A percentile compares a stretch with the other conserved stretches of the same genome.
Evolutionary conservation across 2,329 filamentous ascomycete species (phyloP).

Genomic region (Trichoderma hamatum): DNA sequence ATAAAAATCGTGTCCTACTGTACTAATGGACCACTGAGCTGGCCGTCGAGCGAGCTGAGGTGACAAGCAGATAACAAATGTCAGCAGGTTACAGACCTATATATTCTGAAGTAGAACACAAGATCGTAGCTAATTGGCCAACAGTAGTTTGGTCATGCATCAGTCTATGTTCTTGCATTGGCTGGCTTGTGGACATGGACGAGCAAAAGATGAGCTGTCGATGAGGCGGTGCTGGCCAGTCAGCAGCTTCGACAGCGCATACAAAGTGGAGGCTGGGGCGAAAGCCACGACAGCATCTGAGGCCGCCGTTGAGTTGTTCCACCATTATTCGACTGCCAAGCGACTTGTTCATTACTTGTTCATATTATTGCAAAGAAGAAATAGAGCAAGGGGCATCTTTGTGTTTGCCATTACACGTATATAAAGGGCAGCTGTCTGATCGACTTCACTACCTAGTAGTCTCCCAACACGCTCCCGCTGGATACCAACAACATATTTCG

Average conservation of each 20-base stretch:
- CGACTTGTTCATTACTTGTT: background rate
- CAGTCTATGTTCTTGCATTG: background rate
- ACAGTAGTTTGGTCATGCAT: background rate
- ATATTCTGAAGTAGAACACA: too few relatives aligned
- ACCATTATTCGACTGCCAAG: background rate
- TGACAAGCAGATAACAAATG: background rate
- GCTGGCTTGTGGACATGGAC: background rate
- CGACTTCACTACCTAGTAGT: background rate
- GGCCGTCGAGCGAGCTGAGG: background rate
- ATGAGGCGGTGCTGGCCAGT: constrained; percentile 23
- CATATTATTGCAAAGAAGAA: background rate
- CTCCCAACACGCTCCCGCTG: constrained; percentile 9
- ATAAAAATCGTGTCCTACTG: too few relatives aligned
- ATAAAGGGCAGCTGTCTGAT: background rate
- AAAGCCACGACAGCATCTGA: constrained; percentile 20
- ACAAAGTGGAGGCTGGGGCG: constrained; percentile 24
- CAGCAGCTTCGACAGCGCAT: constrained; percentile 17
- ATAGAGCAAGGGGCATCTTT: background rate
- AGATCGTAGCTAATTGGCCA: background rate
- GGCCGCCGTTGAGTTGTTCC: constrained; percentile 19
- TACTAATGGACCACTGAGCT: background rate
- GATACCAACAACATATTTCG: constrained; percentile 7
- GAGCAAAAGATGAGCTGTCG: constrained; percentile 9
- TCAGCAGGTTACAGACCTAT: background rate
- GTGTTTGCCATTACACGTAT: background rate